Conservation (phyloP, 2,329 filamentous ascomycete genomes). For the Xylariaceae sp. region DNA sequence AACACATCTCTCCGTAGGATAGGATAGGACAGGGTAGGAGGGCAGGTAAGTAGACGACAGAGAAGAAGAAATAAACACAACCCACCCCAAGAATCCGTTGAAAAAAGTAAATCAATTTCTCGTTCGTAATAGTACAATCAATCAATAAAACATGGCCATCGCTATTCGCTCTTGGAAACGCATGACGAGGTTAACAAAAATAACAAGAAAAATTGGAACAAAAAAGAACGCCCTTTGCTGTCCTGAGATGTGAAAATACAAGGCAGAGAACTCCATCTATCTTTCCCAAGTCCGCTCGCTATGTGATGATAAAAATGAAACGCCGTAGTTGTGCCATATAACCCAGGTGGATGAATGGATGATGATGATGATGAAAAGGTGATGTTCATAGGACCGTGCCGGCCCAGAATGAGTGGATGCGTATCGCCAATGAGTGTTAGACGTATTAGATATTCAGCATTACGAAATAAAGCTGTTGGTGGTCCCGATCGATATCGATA, state of each 20-base stretch:
- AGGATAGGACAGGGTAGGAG: no score
- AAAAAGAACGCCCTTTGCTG: neutral
- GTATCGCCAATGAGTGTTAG: neutral
- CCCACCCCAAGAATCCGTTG: neutral
- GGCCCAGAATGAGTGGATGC: neutral
- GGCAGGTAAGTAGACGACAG: no score
- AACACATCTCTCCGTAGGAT: no score
- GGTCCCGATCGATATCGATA: neutral
- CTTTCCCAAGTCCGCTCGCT: neutral
- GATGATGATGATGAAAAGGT: neutral
- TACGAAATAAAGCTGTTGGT: neutral
- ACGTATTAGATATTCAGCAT: neutral
- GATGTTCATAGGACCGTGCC: neutral
- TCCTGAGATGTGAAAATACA: neutral
- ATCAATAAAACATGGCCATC: neutral
- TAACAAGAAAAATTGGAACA: neutral
- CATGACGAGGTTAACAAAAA: neutral
- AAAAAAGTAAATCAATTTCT: neutral
- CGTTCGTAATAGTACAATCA: neutral
- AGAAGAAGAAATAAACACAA: neutral
- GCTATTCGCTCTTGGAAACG: neutral
- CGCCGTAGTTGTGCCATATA: neutral
- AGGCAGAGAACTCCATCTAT: neutral
- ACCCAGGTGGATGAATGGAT: neutral
- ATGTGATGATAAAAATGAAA: neutral